A percentile compares a stretch with the other conserved stretches of the same genome.
phyloP scores from a whole-genome alignment of 2,329 filamentous ascomycete species.

The Allantophomopsis cytisporea region DNA sequence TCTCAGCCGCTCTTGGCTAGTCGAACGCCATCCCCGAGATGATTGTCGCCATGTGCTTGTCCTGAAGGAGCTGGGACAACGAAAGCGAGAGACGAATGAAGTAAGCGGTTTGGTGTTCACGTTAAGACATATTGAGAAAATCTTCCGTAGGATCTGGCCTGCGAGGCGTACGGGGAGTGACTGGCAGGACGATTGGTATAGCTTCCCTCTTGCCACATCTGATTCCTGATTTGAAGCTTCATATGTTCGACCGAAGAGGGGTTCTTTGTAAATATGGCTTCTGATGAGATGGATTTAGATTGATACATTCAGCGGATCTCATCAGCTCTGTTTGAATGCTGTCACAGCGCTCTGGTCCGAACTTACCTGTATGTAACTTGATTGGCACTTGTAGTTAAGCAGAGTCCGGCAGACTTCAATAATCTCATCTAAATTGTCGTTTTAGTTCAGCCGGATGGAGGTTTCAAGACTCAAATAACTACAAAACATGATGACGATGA shows the following conservation, averaged over 20 bases:
- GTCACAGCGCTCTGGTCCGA: background rate
- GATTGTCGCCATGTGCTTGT: conserved; percentile 2
- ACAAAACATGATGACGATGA: too few species aligned
- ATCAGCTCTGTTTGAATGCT: background rate
- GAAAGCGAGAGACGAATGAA: background rate
- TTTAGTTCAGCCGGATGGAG: too few species aligned
- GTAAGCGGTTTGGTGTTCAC: background rate
- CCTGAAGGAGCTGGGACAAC: background rate
- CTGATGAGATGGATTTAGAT: background rate
- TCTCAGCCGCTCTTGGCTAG: conserved; percentile 1
- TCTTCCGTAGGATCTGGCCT: background rate
- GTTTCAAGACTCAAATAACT: too few species aligned
- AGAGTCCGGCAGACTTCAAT: too few species aligned
- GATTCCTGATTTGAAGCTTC: background rate
- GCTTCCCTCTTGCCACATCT: background rate
- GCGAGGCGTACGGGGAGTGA: background rate
- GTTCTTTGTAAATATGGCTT: background rate
- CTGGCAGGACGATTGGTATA: conserved; percentile 1
- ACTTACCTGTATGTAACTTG: too few species aligned
- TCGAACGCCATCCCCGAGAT: conserved; percentile 3
- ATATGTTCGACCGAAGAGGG: background rate
- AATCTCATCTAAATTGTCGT: too few species aligned
- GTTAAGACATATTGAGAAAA: background rate
- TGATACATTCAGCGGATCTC: background rate
- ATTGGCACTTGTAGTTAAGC: too few species aligned